Percentiles rank a stretch among this genome's conserved stretches.
Conservation (phyloP, 1,139 yeast species). For the Diutina pseudorugosa region DNA sequence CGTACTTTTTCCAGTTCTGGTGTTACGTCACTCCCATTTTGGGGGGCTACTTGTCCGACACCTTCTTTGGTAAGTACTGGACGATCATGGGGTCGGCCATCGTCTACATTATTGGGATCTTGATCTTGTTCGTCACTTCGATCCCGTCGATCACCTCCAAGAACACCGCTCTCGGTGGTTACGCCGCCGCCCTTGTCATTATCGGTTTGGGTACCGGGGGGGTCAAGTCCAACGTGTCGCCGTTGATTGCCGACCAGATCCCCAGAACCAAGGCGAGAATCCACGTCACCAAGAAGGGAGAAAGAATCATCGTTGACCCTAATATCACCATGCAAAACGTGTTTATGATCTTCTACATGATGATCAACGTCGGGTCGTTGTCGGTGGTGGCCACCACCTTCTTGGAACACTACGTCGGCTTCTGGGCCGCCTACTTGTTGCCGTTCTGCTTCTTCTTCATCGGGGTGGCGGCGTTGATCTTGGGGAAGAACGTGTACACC, state of each 20-base stretch:
- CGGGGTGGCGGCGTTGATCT: conserved; percentile 40
- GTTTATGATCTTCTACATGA: conserved; percentile 30
- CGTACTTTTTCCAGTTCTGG: conserved; percentile 72
- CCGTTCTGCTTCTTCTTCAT: conserved; percentile 59
- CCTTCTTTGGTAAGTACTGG: conserved; percentile 59
- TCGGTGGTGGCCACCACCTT: conserved; percentile 32
- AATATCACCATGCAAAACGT: conserved; percentile 30
- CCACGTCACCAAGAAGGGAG: conserved; percentile 23
- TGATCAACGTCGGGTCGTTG: conserved; percentile 30
- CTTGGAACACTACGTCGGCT: conserved; percentile 24
- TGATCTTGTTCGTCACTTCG: conserved; percentile 59
- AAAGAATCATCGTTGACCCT: conserved; percentile 28
- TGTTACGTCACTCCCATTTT: conserved; percentile 71
- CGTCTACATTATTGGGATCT: conserved; percentile 50
- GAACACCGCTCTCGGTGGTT: conserved; percentile 36
- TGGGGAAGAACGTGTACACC: conserved; percentile 48
- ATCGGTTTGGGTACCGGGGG: conserved; percentile 78
- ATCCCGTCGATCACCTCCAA: conserved; percentile 46
- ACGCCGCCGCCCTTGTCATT: conserved; percentile 50
- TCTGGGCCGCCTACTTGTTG: conserved; percentile 37
- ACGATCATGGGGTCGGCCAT: conserved; percentile 44
- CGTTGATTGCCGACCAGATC: conserved; percentile 68
- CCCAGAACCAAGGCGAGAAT: conserved; percentile 28
- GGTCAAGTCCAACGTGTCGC: conserved; percentile 69
- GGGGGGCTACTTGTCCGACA: conserved; percentile 71